phyloP scores from a whole-genome alignment of 83 land plant genomes.

The Picea mariana region DNA sequence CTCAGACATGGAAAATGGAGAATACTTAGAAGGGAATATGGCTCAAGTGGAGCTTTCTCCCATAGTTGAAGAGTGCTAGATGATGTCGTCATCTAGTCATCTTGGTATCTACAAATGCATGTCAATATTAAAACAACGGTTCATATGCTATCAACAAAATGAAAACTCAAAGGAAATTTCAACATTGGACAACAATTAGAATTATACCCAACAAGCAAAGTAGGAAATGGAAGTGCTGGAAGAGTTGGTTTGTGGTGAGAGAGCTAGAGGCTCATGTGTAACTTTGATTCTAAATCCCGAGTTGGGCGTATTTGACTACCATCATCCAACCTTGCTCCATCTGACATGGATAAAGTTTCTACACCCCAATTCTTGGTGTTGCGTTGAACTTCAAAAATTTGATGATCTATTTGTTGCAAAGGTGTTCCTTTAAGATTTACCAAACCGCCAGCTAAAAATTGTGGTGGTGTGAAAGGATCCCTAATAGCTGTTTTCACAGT shows the following conservation, averaged over 20 bases:
- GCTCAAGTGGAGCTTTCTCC: constrained; percentile 99
- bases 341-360: constrained; percentile 44
- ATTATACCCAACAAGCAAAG: constrained; percentile 94
- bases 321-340: constrained; percentile 58
- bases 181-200: neutral
- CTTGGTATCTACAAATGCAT: constrained; percentile 79
- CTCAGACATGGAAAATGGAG: constrained; percentile 1
- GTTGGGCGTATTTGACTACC: constrained; percentile 43
- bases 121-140: constrained; percentile 7
- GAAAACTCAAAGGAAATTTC: neutral
- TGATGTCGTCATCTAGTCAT: constrained; percentile 95
- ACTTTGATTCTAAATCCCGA: constrained; percentile 72
- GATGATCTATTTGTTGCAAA: constrained; percentile 12
- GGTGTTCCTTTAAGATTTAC: constrained; percentile 44
- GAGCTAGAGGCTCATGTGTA: constrained; percentile 31
- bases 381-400: constrained; percentile 19
- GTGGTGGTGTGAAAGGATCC: constrained; percentile 87
- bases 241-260: constrained; percentile 56
- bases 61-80: constrained; percentile 73
- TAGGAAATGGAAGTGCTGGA: constrained; percentile 76
- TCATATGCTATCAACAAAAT: neutral
- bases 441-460: constrained; percentile 39
- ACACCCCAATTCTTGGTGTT: constrained; percentile 26
- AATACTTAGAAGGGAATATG: constrained; percentile 71
- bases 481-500: constrained; percentile 50